These are phyloP conservation scores for Athelia sp. DNA, from an alignment of 1,284 basidiomycete species.

Conservation along the genomic window DNA sequence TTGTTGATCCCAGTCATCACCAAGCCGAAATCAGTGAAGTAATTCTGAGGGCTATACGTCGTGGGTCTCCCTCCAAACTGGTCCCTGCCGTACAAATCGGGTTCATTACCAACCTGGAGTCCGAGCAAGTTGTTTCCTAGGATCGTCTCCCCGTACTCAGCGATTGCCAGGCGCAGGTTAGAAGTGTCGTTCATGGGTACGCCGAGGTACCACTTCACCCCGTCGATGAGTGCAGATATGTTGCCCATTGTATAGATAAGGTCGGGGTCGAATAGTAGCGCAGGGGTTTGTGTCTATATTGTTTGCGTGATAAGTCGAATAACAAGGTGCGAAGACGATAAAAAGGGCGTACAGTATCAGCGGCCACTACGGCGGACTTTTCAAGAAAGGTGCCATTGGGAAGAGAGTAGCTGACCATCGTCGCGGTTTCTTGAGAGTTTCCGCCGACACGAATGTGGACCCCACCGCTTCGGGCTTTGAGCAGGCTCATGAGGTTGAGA, in stretches of 20 bases:
- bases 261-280: conserved; percentile 35
- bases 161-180: conserved; percentile 51
- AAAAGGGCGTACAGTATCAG: conserved; percentile 15
- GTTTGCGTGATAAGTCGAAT: neutral
- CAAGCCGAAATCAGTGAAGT: conserved; percentile 32
- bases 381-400: conserved; percentile 40
- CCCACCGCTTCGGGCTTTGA: conserved; percentile 54
- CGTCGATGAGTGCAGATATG: conserved; percentile 32
- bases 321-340: neutral
- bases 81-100: conserved; percentile 50
- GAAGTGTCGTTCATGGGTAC: conserved; percentile 49
- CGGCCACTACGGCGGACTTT: conserved; percentile 37
- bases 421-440: conserved; percentile 68
- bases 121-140: conserved; percentile 57
- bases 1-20: conserved; percentile 33
- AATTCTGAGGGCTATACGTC: conserved; percentile 37
- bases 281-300: conserved; percentile 27
- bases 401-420: conserved; percentile 39
- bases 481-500: conserved; percentile 69
- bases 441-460: conserved; percentile 68
- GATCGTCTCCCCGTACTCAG: conserved; percentile 40
- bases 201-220: conserved; percentile 41
- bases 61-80: conserved; percentile 17
- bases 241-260: conserved; percentile 37
- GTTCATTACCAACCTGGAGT: conserved; percentile 66